Base-by-base conservation (phyloP, 768 basidiomycete species). In the Asterophora lycoperdoides region DNA sequence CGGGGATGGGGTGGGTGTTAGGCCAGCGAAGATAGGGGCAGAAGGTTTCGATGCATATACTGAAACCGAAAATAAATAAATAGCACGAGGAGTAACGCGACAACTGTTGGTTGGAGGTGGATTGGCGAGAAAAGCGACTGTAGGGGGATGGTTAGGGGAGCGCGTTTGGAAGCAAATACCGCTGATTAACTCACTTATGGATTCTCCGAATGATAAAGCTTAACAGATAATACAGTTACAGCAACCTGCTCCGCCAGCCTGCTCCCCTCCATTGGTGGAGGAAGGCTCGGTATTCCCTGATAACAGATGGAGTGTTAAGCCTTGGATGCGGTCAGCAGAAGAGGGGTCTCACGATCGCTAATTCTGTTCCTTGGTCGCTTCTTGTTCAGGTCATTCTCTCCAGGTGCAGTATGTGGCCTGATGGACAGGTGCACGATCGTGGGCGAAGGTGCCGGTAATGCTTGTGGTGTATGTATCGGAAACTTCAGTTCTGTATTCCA, bases 391-490 rank as follows among this genome's bases (percentile, higher is more conserved):
- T 71, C 61, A 11, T 73, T 77, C 19, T 82, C 76, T 11, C 71
- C 64, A 2, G 76, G 68, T 3, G 75, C 74, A 1, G 75, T 74
- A 48, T 73, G 76, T 0, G 84, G 76, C 10, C 88, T 76, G 45
- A 90, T 77, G 26, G 85, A 86, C 32, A 90, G 72, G 59, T 90
- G 87, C 28, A 89, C 81, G 32, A 90, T 87, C 0, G 86, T 89
- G 1, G 81, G 72, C 43, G 23, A 70, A 33, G 55, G 73, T n/a
- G 52, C 60, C 38, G 52, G 59, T 39, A 0, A 55, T 36, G 61
- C 60, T 43, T 60, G 56, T 8, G 63, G 66, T 42, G 64, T 72
- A 65, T 63, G 63, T 49, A 64, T 67, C 41, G 71, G 68, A 38
- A 74, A 65, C 51, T 69, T 73, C 20, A 74, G 65, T 52, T 69